Percentiles rank a stretch among this genome's conserved stretches.
Evolutionary conservation across 1,139 yeast species (phyloP).

Genomic region (Sugiyamaella novakii): DNA sequence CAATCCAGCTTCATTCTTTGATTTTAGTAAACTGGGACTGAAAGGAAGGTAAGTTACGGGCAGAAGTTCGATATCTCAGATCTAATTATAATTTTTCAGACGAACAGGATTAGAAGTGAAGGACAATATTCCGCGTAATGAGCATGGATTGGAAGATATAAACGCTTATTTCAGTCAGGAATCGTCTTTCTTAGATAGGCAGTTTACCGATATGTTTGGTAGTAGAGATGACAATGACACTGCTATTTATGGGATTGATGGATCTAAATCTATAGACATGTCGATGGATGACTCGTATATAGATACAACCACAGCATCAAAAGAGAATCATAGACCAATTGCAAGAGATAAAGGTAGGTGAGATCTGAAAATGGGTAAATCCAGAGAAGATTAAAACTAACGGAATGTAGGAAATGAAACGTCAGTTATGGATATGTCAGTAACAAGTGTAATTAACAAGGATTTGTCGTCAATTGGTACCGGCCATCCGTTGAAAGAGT

Average conservation of each 20-base stretch:
- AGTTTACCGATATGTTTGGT: neutral
- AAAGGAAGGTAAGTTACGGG: conserved; percentile 30
- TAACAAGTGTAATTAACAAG: neutral
- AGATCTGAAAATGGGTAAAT: too few relatives aligned
- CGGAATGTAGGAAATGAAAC: neutral
- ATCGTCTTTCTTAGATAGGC: conserved; percentile 22
- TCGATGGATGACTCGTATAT: conserved; percentile 7
- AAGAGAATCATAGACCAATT: conserved; percentile 3
- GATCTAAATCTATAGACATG: neutral
- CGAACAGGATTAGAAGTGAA: conserved; percentile 56
- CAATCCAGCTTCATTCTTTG: conserved; percentile 24
- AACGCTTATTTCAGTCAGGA: conserved; percentile 66
- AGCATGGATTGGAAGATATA: conserved; percentile 74
- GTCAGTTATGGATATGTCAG: conserved; percentile 7
- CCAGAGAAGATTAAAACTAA: too few relatives aligned
- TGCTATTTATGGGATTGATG: too few relatives aligned
- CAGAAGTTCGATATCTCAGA: neutral
- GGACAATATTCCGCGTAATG: conserved; percentile 58
- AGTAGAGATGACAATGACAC: too few relatives aligned
- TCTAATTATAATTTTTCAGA: conserved; percentile 23
- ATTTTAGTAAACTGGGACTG: conserved; percentile 30
- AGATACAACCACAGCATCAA: conserved; percentile 2
- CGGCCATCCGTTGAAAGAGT: conserved; percentile 1
- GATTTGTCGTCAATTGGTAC: neutral
- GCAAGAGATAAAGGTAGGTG: too few relatives aligned